phyloP scores from a whole-genome alignment of 306 rosid species.

The Psophocarpus tetragonolobus region DNA sequence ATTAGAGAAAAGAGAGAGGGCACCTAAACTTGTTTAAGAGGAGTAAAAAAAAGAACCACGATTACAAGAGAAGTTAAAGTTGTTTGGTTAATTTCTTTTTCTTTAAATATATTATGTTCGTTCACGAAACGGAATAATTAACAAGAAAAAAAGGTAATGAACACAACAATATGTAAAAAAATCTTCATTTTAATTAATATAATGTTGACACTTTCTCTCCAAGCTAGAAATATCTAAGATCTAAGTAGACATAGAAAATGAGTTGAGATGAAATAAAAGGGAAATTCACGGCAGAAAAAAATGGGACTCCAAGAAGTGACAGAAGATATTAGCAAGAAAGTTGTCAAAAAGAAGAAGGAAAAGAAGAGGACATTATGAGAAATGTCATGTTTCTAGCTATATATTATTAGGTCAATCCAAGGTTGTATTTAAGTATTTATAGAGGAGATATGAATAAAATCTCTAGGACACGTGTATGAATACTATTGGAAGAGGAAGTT shows the following conservation, averaged over 20 bases:
- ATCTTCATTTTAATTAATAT: background rate
- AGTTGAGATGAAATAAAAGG: background rate
- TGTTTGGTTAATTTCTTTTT: background rate
- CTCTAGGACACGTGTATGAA: background rate
- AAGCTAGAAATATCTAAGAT: background rate
- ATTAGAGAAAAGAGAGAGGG: background rate
- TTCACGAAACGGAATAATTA: background rate
- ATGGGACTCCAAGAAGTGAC: constrained; percentile 37
- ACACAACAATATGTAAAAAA: background rate
- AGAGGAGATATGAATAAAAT: background rate
- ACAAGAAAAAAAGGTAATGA: background rate
- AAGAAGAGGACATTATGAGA: constrained; percentile 22
- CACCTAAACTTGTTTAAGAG: background rate
- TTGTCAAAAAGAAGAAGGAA: constrained; percentile 21
- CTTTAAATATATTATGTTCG: background rate
- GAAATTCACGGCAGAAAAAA: constrained; percentile 39
- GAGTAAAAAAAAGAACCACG: background rate
- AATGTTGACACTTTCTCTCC: background rate
- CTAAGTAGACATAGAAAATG: background rate
- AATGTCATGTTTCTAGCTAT: constrained; percentile 27
- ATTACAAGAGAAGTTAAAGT: background rate
- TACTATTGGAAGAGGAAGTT: background rate
- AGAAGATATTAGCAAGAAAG: constrained; percentile 21
- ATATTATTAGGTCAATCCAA: background rate
- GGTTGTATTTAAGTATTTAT: background rate